phyloP scores from a whole-genome alignment of 345 rosid species.

The Murraya paniculata region DNA sequence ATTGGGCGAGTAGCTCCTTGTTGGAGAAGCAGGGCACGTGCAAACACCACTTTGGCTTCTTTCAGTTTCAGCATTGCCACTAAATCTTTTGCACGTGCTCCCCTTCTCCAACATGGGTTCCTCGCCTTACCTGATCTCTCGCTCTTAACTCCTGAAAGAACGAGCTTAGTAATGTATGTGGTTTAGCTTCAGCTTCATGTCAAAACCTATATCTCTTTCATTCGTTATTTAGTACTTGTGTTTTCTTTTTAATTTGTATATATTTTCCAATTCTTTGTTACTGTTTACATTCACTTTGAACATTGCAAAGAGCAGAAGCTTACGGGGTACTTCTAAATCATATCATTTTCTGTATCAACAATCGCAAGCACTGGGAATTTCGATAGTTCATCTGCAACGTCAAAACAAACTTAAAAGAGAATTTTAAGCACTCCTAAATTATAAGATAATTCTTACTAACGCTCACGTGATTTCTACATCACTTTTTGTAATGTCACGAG shows the following conservation, averaged over 20 bases:
- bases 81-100: slow-evolving; percentile 74
- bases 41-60: slow-evolving; percentile 25
- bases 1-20: slow-evolving; percentile 59
- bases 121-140: slow-evolving; percentile 28
- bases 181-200: background rate
- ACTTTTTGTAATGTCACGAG: background rate
- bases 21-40: slow-evolving; percentile 99
- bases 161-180: background rate
- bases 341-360: background rate
- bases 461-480: background rate
- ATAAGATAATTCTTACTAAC: background rate
- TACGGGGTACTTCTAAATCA: fast-evolving
- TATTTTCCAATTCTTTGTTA: background rate
- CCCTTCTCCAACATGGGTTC: slow-evolving; percentile 88
- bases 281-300: background rate
- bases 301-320: background rate
- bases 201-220: background rate
- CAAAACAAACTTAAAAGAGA: background rate
- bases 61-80: background rate
- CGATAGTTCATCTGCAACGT: background rate
- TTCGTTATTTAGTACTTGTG: background rate
- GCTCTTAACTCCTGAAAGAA: background rate
- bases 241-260: too few species aligned
- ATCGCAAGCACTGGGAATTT: background rate
- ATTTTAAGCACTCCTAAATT: background rate